Base-by-base conservation (phyloP, 2,329 filamentous ascomycete genomes). In the Fusarium sp. region DNA sequence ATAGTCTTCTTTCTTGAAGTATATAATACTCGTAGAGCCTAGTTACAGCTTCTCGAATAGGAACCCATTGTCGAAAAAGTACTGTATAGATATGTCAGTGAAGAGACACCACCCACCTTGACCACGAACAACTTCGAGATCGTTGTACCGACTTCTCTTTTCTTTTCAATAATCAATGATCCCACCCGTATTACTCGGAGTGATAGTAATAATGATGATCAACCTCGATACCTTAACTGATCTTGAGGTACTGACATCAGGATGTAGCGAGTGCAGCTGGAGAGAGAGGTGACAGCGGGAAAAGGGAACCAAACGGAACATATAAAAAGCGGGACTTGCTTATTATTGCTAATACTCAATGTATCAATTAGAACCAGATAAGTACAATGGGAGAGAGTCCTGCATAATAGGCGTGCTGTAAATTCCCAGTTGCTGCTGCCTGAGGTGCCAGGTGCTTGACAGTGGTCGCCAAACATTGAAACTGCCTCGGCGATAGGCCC, bases 361-460 rank as follows among this genome's bases (percentile, higher is more conserved):
- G 13, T 11, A 10, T 25, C 22, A 22, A 58, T 31, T 22, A 29
- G 5, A 42, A 9, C 7, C 17, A 14, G 14, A 8, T 42, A 18
- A 6, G 29, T 15, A 29, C 25, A 64, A 52, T 31, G 20, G 4
- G 9, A 31, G 27, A 31, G 17, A 27, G 11, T n/a, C 17, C 4
- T 42, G 13, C 8, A 33, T 49, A 35, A 49, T 25, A 12, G 6
- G 17, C 18, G 29, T 41, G 52, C 39, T 53, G n/a, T 14, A 18
- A 38, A 25, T 45, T 58, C 25, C 44, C 44, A 71, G 38, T 50
- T 57, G 42, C 54, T 62, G 38, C 52, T 72, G 71, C 71, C 71
- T 68, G 36, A 50, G n/a, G 44, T 62, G 55, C 53, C 63, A 74
- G 68, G 36, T 69, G 52, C 49, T 62, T 69, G 62, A 68, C 70